These are phyloP conservation scores for Austroboletus novae-zelandiae DNA, from an alignment of 1,284 basidiomycete genomes.

Conservation along the genomic window DNA sequence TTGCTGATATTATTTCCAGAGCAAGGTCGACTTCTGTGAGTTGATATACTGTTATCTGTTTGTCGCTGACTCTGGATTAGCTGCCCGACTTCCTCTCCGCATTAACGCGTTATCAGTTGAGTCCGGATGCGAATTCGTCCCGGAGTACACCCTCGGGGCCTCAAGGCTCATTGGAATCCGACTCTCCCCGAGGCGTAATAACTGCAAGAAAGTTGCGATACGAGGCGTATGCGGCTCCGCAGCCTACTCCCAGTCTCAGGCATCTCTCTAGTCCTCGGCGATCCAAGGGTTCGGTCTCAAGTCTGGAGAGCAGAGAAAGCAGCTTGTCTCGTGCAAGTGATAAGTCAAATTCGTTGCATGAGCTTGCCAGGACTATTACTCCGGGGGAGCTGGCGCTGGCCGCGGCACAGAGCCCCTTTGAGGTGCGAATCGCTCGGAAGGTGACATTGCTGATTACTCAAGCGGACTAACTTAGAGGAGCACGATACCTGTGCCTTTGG, in stretches of 20 bases:
- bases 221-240: conserved; percentile 65
- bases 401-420: conserved; percentile 25
- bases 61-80: conserved; percentile 36
- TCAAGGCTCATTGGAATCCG: conserved; percentile 26
- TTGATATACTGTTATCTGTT: conserved; percentile 4
- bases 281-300: conserved; percentile 27
- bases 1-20: conserved; percentile 45
- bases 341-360: conserved; percentile 31
- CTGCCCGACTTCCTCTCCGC: conserved; percentile 66
- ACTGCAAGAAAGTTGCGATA: conserved; percentile 58
- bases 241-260: conserved; percentile 44
- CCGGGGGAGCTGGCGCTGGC: conserved; percentile 58
- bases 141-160: conserved; percentile 14
- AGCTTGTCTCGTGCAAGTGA: conserved; percentile 27
- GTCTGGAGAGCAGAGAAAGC: conserved; percentile 16
- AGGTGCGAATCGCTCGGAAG: conserved; percentile 20
- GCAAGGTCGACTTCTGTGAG: conserved; percentile 53
- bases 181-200: conserved; percentile 32
- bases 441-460: background rate
- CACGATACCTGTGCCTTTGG: conserved; percentile 1
- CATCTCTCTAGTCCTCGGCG: conserved; percentile 25
- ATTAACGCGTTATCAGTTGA: conserved; percentile 38
- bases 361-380: conserved; percentile 44
- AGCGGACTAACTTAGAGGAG: conserved; percentile 12
- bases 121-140: conserved; percentile 6